phyloP scores from a whole-genome alignment of 768 basidiomycete genomes.

The Naganishia onofrii region DNA sequence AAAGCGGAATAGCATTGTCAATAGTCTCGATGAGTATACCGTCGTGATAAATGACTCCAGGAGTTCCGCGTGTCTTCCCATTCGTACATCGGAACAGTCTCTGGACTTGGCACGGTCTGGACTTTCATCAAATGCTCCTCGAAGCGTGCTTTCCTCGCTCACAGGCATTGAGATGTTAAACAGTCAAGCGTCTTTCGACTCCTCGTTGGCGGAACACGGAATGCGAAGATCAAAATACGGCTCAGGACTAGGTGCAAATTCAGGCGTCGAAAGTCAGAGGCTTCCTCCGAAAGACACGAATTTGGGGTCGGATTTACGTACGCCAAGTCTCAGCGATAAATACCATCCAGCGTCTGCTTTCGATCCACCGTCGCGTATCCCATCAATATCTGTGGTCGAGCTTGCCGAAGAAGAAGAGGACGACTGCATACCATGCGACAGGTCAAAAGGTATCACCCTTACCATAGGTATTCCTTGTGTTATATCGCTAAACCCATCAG shows the following conservation, averaged over 20 bases:
- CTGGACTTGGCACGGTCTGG: neutral
- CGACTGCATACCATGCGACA: constrained; percentile 34
- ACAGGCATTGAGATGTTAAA: neutral
- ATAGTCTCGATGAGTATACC: neutral
- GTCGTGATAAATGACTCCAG: neutral
- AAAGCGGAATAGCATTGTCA: constrained; percentile 16
- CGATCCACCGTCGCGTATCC: constrained; percentile 37
- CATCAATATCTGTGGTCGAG: constrained; percentile 10
- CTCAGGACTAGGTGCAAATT: neutral
- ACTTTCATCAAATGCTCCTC: neutral
- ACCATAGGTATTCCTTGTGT: constrained; percentile 49
- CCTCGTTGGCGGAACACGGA: neutral
- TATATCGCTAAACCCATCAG: constrained; percentile 32
- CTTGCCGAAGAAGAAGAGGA: constrained; percentile 24
- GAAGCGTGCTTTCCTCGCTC: neutral
- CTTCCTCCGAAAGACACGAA: neutral
- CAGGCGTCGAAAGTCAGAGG: neutral
- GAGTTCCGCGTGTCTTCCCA: neutral
- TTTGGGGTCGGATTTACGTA: neutral
- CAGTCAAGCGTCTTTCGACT: neutral
- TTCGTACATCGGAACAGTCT: neutral
- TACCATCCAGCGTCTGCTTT: constrained; percentile 46
- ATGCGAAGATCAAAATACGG: neutral
- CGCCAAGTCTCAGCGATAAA: neutral
- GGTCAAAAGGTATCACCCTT: constrained; percentile 36